Base-by-base conservation (phyloP, 805 yeast species). In the Metschnikowia drakensbergensis region DNA sequence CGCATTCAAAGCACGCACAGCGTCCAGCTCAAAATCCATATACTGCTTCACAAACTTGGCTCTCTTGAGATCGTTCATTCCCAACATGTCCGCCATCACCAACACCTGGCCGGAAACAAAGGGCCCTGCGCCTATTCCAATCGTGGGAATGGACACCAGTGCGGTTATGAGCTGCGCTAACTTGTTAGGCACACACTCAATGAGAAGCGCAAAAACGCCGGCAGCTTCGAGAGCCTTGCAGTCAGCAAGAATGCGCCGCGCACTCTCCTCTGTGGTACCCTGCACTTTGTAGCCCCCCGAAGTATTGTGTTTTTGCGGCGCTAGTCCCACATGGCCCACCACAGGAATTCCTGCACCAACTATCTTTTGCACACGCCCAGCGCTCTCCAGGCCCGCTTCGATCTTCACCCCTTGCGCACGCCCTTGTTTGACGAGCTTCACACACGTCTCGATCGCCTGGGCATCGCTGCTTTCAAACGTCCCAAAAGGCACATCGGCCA, bases 121-220 rank as follows among this genome's bases (percentile, higher is more conserved):
- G 23, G 82, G 79, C 0, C 99, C 98, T 0, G 98, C 97, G 4
- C 99, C 99, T 42, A 92, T 92, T 3, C 99, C 99, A 55, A 92
- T 90, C 0, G 95, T 87, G 0, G 98, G 97, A 1, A 92, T 73
- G 1, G 62, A 44, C 30, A 90, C 63, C 10, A 71, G 68, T 2
- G 72, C 62, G 0, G 97, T 86, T 28, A 94, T 80, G 48, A 72
- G 69, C 38, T 72, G 64, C 0, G 92, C 92, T 9, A 94, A 67
- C 48, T 76, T 76, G 48, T 79, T 80, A 1, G 99, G 99, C 3
- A 92, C 79, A 45, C 97, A 95, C 59, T 92, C 99, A 2, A 92
- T 63, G 1, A 92, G 82, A 2, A 90, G 60, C 43, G 85, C 64
- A 56, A 86, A 86, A 17, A 84, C 86, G 0, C 98, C 99, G 0